Base-by-base conservation (phyloP, 2,329 filamentous ascomycete species). In the Verticillium nonalfalfae region DNA sequence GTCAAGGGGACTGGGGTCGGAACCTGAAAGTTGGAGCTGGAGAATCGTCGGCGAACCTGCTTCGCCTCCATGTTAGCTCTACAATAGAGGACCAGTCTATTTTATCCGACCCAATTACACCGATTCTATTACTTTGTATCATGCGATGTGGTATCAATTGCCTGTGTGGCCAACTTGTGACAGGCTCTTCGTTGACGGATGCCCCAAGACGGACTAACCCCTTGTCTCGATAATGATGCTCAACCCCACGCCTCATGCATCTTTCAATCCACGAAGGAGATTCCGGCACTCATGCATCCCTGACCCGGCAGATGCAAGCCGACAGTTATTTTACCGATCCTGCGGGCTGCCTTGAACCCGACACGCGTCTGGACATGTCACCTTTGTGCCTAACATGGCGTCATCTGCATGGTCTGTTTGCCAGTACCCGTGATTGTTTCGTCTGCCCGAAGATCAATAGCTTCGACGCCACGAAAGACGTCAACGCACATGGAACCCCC, bases 371-470 rank as follows among this genome's bases (percentile, higher is more conserved):
- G 11, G n/a, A 26, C 35, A 62, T 56, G 38, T 65, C 63, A 59
- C 57, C 62, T 63, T 65, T 31, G 40, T 34, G 50, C 56, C 63
- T 65, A 65, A 65, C 59, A 65, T 65, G 62, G 57, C 63, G 63
- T 63, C 60, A 65, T 60, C 45, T 52, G 45, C 45, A 52, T 18
- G n/a, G 21, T 9, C 10, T 7, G 45, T 21, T 26, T 18, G 4
- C 45, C 45, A 10, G 13, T 10, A 4, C 54, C 10, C 21, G 9
- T 15, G 36, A 31, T n/a, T 34, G n/a, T 54, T 11, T 36, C 18
- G 31, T 21, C 33, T 55, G 45, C 18, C 31, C 52, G 26, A 38
- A 50, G 7, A n/a, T 52, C 45, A 11, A 38, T 34, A 57, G 35
- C 31, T 57, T 35, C 14, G 18, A 57, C 55, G 55, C 31, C 35